phyloP scores from a whole-genome alignment of 495 filamentous ascomycete species.

The Neurospora sp. region DNA sequence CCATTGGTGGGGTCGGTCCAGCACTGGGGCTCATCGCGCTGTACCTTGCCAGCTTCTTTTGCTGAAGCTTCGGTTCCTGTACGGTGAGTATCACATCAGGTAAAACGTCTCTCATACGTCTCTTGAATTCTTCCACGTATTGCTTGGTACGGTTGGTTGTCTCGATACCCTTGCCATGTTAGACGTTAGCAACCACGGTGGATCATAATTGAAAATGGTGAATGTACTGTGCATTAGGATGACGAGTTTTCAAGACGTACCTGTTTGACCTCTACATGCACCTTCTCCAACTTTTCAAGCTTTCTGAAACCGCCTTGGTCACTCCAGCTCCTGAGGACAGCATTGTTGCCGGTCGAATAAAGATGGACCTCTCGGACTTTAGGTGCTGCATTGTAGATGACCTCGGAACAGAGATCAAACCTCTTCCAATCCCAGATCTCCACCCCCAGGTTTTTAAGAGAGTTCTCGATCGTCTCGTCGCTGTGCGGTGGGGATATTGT shows the following conservation, averaged over 20 bases:
- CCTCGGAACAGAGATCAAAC: slow-evolving; percentile 24
- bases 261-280: slow-evolving; percentile 9
- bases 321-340: slow-evolving; percentile 16
- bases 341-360: slow-evolving; percentile 27
- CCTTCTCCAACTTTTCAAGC: slow-evolving; percentile 9
- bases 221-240: background rate
- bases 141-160: slow-evolving; percentile 7
- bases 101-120: background rate
- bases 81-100: background rate
- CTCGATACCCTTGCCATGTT: slow-evolving; percentile 10
- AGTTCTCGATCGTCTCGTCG: slow-evolving; percentile 26
- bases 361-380: slow-evolving; percentile 21
- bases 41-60: background rate
- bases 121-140: slow-evolving; percentile 13
- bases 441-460: slow-evolving; percentile 18
- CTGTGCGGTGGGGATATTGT: slow-evolving; percentile 15
- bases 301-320: slow-evolving; percentile 1
- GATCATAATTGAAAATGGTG: background rate
- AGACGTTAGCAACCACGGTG: background rate
- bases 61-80: background rate
- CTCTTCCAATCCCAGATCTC: slow-evolving; percentile 31
- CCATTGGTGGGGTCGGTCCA: background rate
- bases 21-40: background rate
- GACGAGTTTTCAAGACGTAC: slow-evolving; percentile 8
- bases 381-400: slow-evolving; percentile 17